Evolutionary conservation across 164 flowering plant species (phyloP).

Genomic region (Nymphaea colorata): DNA sequence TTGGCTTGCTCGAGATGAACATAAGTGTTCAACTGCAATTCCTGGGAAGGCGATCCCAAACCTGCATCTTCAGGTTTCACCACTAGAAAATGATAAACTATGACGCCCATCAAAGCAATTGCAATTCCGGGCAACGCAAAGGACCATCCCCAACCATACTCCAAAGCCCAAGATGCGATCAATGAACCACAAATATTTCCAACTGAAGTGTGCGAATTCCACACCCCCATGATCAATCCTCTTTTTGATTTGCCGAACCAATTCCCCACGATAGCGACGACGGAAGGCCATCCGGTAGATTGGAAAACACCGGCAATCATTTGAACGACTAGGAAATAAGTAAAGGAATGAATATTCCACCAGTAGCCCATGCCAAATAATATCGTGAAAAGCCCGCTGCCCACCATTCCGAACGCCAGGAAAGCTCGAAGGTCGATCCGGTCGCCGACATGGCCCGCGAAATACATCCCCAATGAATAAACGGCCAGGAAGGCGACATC

Average conservation of each 20-base stretch:
- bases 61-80: slow-evolving; percentile 66
- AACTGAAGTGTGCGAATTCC: slow-evolving; percentile 85
- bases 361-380: slow-evolving; percentile 73
- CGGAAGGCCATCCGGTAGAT: slow-evolving; percentile 95
- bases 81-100: slow-evolving; percentile 56
- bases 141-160: slow-evolving; percentile 99
- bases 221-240: slow-evolving; percentile 91
- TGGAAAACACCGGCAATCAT: slow-evolving; percentile 74
- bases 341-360: slow-evolving; percentile 47
- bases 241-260: slow-evolving; percentile 88
- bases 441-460: slow-evolving; percentile 82
- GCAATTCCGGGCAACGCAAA: slow-evolving; percentile 68
- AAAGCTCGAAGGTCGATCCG: slow-evolving; percentile 57
- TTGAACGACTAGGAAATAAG: slow-evolving; percentile 50
- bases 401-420: slow-evolving; percentile 72
- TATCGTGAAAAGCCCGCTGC: slow-evolving; percentile 49
- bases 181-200: slow-evolving; percentile 84
- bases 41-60: slow-evolving; percentile 27
- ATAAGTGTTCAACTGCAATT: slow-evolving; percentile 41
- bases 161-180: slow-evolving; percentile 65
- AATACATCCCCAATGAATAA: slow-evolving; percentile 69
- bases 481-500: slow-evolving; percentile 78
- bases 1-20: background rate
- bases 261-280: slow-evolving; percentile 82
- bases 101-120: slow-evolving; percentile 38